Evolutionary conservation across 2,329 filamentous ascomycete genomes (phyloP).

Genomic region (Alternaria sp.): DNA sequence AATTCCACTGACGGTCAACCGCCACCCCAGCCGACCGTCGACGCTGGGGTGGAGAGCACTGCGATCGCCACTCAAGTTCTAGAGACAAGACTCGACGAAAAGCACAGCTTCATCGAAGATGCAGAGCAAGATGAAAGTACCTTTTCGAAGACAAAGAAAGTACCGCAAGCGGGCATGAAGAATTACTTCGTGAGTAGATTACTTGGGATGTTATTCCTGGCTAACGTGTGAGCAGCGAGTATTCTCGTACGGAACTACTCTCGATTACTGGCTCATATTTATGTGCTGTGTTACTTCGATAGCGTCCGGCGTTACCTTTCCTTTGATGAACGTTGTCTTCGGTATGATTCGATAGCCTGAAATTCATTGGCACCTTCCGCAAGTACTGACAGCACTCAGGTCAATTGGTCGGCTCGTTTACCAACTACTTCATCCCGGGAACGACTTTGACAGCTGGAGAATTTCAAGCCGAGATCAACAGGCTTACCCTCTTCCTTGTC

Average conservation of each 20-base stretch:
- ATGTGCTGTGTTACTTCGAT: slow-evolving; percentile 39
- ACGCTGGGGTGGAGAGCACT: slow-evolving; percentile 4
- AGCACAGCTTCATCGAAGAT: not conserved
- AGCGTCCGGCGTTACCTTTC: slow-evolving; percentile 49
- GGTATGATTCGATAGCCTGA: slow-evolving; percentile 42
- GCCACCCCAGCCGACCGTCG: slow-evolving; percentile 5
- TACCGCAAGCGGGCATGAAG: slow-evolving; percentile 25
- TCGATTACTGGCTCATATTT: slow-evolving; percentile 40
- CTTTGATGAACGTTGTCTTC: slow-evolving; percentile 66
- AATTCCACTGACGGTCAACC: not conserved
- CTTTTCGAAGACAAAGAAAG: slow-evolving; percentile 21
- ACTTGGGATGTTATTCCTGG: not conserved
- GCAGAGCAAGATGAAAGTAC: slow-evolving; percentile 8
- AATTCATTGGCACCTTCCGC: not conserved
- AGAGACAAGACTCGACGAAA: not conserved
- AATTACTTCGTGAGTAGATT: slow-evolving; percentile 43
- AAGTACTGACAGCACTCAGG: slow-evolving; percentile 21
- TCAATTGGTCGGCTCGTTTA: slow-evolving; percentile 60
- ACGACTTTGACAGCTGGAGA: slow-evolving; percentile 52
- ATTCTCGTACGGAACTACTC: slow-evolving; percentile 38
- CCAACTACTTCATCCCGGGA: slow-evolving; percentile 58
- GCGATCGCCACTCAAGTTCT: slow-evolving; percentile 4
- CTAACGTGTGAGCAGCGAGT: slow-evolving; percentile 35
- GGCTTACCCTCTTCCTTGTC: slow-evolving; percentile 35
- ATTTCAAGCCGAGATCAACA: slow-evolving; percentile 59